A percentile compares a stretch with the other conserved stretches of the same genome.
Conservation (phyloP, 352 stramenopile genomes). For the Phytophthora cryptogea region DNA sequence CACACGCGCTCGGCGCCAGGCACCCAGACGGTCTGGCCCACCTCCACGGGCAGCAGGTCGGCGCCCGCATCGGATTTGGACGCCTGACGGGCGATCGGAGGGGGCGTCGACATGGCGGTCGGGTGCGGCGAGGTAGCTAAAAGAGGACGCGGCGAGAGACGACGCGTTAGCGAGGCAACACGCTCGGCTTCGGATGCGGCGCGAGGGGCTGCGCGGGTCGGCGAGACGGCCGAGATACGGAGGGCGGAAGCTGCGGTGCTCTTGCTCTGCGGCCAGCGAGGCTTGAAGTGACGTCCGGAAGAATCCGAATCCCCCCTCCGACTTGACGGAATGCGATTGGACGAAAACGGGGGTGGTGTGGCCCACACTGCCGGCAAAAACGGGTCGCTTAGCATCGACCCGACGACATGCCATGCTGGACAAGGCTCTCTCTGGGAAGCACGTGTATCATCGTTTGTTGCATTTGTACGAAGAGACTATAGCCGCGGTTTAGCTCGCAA, state of each 20-base stretch:
- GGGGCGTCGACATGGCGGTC: conserved; percentile 60
- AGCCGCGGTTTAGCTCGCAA: conserved; percentile 8
- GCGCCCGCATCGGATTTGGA: conserved; percentile 64
- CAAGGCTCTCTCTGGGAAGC: conserved; percentile 12
- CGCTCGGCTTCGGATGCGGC: conserved; percentile 1
- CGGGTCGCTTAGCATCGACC: conserved; percentile 1
- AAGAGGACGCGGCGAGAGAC: conserved; percentile 1
- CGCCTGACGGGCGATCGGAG: conserved; percentile 70
- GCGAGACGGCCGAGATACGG: neutral
- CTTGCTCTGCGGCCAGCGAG: conserved; percentile 17
- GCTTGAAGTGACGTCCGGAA: conserved; percentile 48
- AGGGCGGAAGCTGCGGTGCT: conserved; percentile 9
- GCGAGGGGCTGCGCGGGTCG: conserved; percentile 2
- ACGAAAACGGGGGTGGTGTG: neutral
- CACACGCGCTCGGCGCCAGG: conserved; percentile 74
- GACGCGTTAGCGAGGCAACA: conserved; percentile 5
- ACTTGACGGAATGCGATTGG: conserved; percentile 22
- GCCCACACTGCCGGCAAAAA: conserved; percentile 8
- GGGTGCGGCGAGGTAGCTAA: conserved; percentile 3
- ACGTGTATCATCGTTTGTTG: conserved; percentile 33
- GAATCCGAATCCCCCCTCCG: conserved; percentile 19
- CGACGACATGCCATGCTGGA: conserved; percentile 8
- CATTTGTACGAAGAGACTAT: conserved; percentile 32
- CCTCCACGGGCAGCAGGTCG: conserved; percentile 78
- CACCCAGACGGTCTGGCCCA: conserved; percentile 79